These are phyloP conservation scores for Cladophialophora bantiana DNA, from an alignment of 2,329 filamentous ascomycete species.

Conservation along the genomic window DNA sequence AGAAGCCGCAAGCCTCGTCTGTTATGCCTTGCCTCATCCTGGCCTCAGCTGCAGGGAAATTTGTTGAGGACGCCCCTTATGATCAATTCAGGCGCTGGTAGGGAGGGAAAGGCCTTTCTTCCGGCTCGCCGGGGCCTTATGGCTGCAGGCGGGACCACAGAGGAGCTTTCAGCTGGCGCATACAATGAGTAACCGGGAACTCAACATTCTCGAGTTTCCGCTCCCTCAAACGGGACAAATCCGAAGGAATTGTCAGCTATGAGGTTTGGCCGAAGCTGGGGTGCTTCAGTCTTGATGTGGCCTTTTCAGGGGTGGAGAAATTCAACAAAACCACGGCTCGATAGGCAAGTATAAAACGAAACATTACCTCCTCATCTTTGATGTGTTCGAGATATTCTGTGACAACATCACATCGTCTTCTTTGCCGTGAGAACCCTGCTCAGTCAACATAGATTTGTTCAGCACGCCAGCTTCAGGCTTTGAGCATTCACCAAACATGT, in stretches of 20 bases:
- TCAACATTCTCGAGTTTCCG: constrained; percentile 3
- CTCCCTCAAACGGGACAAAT: background rate
- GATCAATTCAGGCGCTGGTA: background rate
- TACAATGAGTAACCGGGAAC: background rate
- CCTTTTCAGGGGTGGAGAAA: background rate
- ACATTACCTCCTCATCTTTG: background rate
- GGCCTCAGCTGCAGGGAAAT: background rate
- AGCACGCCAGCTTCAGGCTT: background rate
- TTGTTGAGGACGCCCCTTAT: background rate
- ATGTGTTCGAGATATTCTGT: background rate
- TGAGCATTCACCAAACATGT: background rate
- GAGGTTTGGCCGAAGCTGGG: background rate
- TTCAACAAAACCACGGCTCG: background rate
- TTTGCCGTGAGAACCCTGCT: background rate
- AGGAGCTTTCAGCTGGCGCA: background rate
- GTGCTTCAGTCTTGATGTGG: background rate
- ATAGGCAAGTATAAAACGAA: constrained; percentile 2
- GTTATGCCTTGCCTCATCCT: background rate
- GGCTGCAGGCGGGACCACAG: background rate
- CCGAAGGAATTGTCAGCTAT: background rate
- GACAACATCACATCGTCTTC: background rate
- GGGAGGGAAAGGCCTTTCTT: background rate
- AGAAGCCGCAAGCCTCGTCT: background rate
- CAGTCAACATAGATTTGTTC: background rate
- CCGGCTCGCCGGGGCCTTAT: background rate